phyloP scores from a whole-genome alignment of 2,329 filamentous ascomycete genomes.

The Blastomyces emzantsi region DNA sequence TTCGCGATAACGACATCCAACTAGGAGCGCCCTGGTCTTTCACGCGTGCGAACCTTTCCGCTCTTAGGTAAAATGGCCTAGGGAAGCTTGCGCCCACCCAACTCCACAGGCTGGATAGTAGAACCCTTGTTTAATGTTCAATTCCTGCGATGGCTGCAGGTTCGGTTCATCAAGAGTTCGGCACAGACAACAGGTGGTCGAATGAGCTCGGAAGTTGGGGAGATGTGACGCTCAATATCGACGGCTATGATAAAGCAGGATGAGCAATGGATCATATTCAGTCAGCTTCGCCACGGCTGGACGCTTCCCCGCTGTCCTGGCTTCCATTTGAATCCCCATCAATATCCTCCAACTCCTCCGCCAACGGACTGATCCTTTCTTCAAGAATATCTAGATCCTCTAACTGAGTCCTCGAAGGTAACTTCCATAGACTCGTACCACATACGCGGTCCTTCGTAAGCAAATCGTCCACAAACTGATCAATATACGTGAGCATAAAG shows the following conservation, averaged over 20 bases:
- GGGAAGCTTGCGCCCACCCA: neutral
- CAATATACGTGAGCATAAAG: conserved; percentile 68
- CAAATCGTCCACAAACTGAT: conserved; percentile 89
- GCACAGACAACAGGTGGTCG: too few relatives aligned
- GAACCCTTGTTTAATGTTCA: neutral
- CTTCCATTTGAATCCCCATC: conserved; percentile 27
- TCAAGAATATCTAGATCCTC: conserved; percentile 87
- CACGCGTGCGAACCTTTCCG: neutral
- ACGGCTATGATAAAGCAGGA: neutral
- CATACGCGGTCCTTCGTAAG: conserved; percentile 83
- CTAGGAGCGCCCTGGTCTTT: neutral
- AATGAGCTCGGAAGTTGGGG: neutral
- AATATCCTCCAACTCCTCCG: conserved; percentile 49
- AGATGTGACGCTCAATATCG: neutral
- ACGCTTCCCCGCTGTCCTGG: conserved; percentile 19
- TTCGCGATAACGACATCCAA: neutral
- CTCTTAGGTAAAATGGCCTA: neutral
- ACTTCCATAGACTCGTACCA: conserved; percentile 84
- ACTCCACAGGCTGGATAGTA: neutral
- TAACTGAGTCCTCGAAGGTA: conserved; percentile 69
- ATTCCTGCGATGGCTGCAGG: neutral
- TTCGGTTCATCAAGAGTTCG: neutral
- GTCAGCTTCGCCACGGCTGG: conserved; percentile 21
- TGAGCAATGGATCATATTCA: conserved; percentile 17
- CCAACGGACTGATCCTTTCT: conserved; percentile 72